Base-by-base conservation (phyloP, 2,329 filamentous ascomycete species). In the Neurospora crassa region DNA sequence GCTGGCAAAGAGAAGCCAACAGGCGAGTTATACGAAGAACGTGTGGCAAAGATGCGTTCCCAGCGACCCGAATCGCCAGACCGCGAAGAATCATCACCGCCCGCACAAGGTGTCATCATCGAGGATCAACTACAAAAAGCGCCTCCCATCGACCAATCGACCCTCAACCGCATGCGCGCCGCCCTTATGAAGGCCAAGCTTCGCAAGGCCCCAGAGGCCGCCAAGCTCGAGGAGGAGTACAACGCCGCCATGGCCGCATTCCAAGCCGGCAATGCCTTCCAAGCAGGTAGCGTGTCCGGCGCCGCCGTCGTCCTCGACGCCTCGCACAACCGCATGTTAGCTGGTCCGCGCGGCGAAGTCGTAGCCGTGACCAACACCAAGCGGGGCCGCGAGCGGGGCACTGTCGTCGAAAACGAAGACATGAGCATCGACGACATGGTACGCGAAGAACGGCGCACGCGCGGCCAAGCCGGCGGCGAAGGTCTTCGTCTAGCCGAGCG, bases 371-470 rank as follows among this genome's bases (percentile, higher is more conserved):
- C 91, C 37, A 97, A 89, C 72, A 59, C 47, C 14, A 96, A 92
- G 78, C 89, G 94, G 68, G 95, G 94, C 2, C 87, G 89, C 6
- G 94, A 97, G 80, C 89, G 94, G 70, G 96, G 95, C 1, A 86
- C 90, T 8, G 92, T 99, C 6, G 89, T 92, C 76, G 93, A 96
- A 74, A 98, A 98, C 78, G 92, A 96, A 70, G 94, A 98, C 76
- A 98, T 99, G 94, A 91, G 85, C 40, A 92, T 99, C 72, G 94
- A 97, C 70, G 96, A 99, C 80, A 99, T 99, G 96, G 89, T 99
- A 20, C 90, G 93, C 40, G 94, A 98, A 80, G 96, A 99, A 81
- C 89, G 93, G 43, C 91, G 95, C 70, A 97, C 93, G 5, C 90
- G 90, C 72, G 90, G 90, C 18, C 89, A 93, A 77, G 84, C 85